Conservation (phyloP, 495 filamentous ascomycete species). For the Zalerion maritima region DNA sequence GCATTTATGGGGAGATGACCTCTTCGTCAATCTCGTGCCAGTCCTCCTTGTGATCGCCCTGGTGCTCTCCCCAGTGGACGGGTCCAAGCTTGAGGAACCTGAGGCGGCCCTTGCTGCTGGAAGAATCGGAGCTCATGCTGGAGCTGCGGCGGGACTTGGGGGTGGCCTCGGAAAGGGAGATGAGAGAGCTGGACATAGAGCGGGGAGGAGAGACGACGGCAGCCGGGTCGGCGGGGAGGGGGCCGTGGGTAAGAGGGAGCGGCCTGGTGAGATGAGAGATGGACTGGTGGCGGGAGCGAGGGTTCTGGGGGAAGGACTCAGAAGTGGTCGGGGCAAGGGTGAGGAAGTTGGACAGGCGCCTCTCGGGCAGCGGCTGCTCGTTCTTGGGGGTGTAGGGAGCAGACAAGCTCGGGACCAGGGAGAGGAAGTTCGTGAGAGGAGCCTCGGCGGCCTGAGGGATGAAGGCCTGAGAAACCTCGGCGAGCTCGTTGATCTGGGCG, state of each 20-base stretch:
- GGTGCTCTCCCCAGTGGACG: constrained; percentile 35
- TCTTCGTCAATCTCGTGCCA: constrained; percentile 30
- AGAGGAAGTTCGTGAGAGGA: neutral
- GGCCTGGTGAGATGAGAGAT: no score
- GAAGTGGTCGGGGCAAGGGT: constrained; percentile 30
- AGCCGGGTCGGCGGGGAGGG: neutral
- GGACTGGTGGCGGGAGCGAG: no score
- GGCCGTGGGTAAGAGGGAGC: constrained; percentile 1
- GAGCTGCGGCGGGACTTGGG: constrained; percentile 18
- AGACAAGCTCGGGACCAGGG: constrained; percentile 6
- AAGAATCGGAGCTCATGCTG: constrained; percentile 21
- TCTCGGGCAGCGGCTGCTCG: constrained; percentile 10
- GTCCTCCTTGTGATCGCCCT: constrained; percentile 27
- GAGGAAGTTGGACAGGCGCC: constrained; percentile 25
- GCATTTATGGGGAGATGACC: no score
- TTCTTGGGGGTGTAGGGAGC: constrained; percentile 12
- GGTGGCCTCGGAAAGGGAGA: constrained; percentile 1
- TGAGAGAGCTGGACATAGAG: neutral
- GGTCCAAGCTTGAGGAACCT: constrained; percentile 36
- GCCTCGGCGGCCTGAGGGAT: neutral
- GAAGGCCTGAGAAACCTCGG: constrained; percentile 11
- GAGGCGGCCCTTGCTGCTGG: constrained; percentile 13
- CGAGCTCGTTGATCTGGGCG: constrained; percentile 15
- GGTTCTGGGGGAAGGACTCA: constrained; percentile 26
- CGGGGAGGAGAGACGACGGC: neutral